These are phyloP conservation scores for Cochlearia excelsa DNA, from an alignment of 345 rosid genomes.

Conservation along the genomic window DNA sequence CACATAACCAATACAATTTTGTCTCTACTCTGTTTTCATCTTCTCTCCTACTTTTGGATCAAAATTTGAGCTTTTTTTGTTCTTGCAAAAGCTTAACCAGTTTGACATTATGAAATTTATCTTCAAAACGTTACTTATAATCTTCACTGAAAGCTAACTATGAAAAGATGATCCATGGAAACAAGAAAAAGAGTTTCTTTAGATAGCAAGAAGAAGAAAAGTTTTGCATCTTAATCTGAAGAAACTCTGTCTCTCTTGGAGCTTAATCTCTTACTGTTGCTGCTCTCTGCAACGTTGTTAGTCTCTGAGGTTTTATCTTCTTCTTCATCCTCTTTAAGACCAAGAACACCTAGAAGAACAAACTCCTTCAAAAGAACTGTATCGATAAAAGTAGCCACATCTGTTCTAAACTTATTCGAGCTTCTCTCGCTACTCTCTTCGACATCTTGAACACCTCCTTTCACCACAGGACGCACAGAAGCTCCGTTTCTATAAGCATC, in stretches of 20 bases:
- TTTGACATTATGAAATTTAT: no score
- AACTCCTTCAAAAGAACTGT: constrained; percentile 49
- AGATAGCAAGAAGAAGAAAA: neutral
- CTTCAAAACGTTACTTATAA: no score
- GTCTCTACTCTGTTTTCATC: no score
- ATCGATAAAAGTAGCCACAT: constrained; percentile 39
- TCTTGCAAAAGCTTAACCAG: no score
- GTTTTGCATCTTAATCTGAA: constrained; percentile 20
- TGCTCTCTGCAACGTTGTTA: constrained; percentile 20
- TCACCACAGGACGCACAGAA: constrained; percentile 53
- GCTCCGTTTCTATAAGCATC: constrained; percentile 72
- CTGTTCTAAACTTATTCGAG: constrained; percentile 42
- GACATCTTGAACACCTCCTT: constrained; percentile 52
- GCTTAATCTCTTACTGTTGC: constrained; percentile 18
- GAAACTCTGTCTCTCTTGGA: constrained; percentile 24
- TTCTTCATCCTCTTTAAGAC: constrained; percentile 30
- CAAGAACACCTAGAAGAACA: constrained; percentile 42
- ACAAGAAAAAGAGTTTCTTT: no score
- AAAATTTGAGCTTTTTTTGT: no score
- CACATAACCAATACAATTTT: neutral
- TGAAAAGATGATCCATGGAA: no score
- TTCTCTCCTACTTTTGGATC: no score
- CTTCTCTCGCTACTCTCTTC: constrained; percentile 45
- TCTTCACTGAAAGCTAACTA: no score
- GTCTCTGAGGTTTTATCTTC: constrained; percentile 10